Percentiles rank a stretch among this genome's conserved stretches.
These are phyloP conservation scores for Aureobasidium subglaciale DNA, from an alignment of 2,329 filamentous ascomycete species.

Conservation along the genomic window DNA sequence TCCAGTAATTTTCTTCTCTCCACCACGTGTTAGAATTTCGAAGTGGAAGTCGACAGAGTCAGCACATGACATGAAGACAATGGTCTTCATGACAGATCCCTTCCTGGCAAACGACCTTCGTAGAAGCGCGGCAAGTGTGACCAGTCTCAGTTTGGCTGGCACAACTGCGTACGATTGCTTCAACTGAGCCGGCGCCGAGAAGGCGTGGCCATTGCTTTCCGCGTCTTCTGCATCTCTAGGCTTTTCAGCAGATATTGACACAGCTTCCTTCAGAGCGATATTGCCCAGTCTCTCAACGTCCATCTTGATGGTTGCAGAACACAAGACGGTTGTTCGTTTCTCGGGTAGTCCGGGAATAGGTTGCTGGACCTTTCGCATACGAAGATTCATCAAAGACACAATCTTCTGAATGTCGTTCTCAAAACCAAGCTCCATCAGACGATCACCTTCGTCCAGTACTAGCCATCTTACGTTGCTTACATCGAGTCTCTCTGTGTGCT, in stretches of 20 bases:
- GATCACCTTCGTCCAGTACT: slow-evolving; percentile 89
- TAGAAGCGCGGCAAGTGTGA: slow-evolving; percentile 76
- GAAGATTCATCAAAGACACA: slow-evolving; percentile 67
- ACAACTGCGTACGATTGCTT: slow-evolving; percentile 87
- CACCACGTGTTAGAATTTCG: slow-evolving; percentile 59
- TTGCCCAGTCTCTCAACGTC: slow-evolving; percentile 90
- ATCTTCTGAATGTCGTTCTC: slow-evolving; percentile 89
- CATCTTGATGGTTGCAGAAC: slow-evolving; percentile 97
- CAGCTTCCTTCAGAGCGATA: slow-evolving; percentile 88
- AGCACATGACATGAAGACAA: slow-evolving; percentile 93
- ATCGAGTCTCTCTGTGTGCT: slow-evolving; percentile 83
- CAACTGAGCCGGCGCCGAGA: slow-evolving; percentile 81
- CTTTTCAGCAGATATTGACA: slow-evolving; percentile 65
- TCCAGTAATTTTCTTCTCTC: slow-evolving; percentile 31
- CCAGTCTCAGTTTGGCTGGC: slow-evolving; percentile 81
- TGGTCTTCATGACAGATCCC: slow-evolving; percentile 91
- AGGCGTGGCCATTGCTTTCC: slow-evolving; percentile 48
- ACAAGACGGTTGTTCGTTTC: slow-evolving; percentile 78
- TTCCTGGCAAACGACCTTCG: slow-evolving; percentile 82
- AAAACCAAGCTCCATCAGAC: slow-evolving; percentile 97
- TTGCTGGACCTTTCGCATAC: slow-evolving; percentile 55
- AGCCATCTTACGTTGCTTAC: slow-evolving; percentile 88
- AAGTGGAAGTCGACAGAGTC: slow-evolving; percentile 98
- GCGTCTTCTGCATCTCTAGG: slow-evolving; percentile 40
- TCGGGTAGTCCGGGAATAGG: slow-evolving; percentile 61